A percentile compares a stretch with the other conserved stretches of the same genome.
phyloP scores from a whole-genome alignment of 1,284 basidiomycete genomes.

The Chalciporus sp. region DNA sequence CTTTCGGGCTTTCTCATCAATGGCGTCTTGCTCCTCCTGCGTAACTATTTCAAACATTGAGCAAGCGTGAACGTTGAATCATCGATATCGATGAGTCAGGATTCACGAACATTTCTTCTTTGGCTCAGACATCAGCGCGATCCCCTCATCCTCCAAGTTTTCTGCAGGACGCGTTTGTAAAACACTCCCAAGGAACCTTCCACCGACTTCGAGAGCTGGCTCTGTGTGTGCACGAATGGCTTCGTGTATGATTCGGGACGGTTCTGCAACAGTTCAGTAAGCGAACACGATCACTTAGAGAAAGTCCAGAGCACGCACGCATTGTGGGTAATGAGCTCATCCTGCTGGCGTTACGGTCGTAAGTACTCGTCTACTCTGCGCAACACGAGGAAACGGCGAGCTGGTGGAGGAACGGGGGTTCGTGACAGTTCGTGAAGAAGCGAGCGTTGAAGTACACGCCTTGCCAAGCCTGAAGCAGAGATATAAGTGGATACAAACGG shows the following conservation, averaged over 20 bases:
- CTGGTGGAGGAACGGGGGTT: neutral
- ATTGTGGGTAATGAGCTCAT: conserved; percentile 15
- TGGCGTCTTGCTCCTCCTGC: conserved; percentile 49
- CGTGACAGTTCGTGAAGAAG: conserved; percentile 6
- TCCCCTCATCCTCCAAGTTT: conserved; percentile 15
- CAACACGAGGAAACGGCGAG: conserved; percentile 10
- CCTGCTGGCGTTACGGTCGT: neutral
- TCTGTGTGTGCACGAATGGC: conserved; percentile 21
- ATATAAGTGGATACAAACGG: conserved; percentile 6
- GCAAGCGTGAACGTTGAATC: neutral
- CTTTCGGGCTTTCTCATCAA: conserved; percentile 46
- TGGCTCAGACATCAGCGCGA: conserved; percentile 9
- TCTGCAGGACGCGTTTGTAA: conserved; percentile 11
- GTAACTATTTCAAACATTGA: conserved; percentile 36
- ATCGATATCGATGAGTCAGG: no score
- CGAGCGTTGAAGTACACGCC: neutral
- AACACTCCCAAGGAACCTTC: conserved; percentile 22
- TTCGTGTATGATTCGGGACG: conserved; percentile 18
- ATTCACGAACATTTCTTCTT: conserved; percentile 23
- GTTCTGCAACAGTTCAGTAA: conserved; percentile 15
- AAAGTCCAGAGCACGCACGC: conserved; percentile 6
- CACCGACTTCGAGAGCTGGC: conserved; percentile 7
- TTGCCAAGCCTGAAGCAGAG: neutral
- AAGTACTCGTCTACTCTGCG: neutral
- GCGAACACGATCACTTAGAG: neutral